These are phyloP conservation scores for Ustulina deusta DNA, from an alignment of 2,329 filamentous ascomycete species.

Conservation along the genomic window DNA sequence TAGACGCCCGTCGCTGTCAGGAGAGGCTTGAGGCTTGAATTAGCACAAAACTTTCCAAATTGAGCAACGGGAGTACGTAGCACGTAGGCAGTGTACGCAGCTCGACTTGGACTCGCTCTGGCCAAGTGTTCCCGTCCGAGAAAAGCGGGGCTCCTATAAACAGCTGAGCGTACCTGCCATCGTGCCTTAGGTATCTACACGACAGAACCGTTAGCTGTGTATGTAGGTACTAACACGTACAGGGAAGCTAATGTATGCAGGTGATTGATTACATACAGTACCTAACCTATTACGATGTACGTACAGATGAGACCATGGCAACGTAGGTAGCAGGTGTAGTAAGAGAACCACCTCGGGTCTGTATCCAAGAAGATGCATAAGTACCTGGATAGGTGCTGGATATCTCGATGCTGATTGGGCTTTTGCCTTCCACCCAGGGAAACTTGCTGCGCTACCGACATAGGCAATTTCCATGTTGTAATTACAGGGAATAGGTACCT, in stretches of 20 bases:
- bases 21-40: constrained; percentile 3
- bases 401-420: background rate
- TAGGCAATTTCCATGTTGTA: no score
- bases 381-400: background rate
- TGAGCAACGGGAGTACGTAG: background rate
- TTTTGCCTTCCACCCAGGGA: background rate
- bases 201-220: background rate
- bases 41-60: constrained; percentile 2
- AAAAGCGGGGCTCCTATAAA: constrained; percentile 10
- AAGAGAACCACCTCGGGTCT: no score
- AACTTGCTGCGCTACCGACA: background rate
- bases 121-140: constrained; percentile 27
- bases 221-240: background rate
- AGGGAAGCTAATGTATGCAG: no score
- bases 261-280: background rate
- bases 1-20: background rate
- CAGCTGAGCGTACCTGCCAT: constrained; percentile 5
- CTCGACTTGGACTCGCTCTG: background rate
- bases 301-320: no score
- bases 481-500: no score
- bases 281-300: no score
- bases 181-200: background rate
- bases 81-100: background rate
- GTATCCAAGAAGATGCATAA: no score
- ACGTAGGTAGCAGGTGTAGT: no score